Evolutionary conservation across 2,329 filamentous ascomycete species (phyloP), one percentile per base, ranked within the genome.

Genomic region (Fusarium xylarioides): DNA sequence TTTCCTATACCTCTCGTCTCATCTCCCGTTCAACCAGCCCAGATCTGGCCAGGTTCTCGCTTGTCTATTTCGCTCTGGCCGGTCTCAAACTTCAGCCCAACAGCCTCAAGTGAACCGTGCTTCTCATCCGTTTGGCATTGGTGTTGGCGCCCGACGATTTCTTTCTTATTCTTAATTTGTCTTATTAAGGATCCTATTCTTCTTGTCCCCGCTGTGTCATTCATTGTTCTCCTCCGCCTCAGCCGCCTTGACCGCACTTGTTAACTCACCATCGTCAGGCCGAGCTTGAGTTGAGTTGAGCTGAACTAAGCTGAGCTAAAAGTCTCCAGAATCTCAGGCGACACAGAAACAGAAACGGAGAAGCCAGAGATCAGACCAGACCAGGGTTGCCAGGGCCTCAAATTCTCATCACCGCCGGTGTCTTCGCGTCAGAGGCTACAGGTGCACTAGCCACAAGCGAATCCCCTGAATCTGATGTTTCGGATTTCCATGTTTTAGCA

Each of bases 51-150:
- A 43, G 44, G 16, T 53, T 32, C 47, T 65, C 35, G 43, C 50
- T 60, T 49, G 49, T 70, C 71, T 57, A 54, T 66, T 71, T 68
- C 66, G 64, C 66, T 63, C 43, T 77, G 63, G 58, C 75, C 75
- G 75, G 73, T 77, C 75, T 77, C 75, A 77, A 65, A 76, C 74
- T 72, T 77, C 68, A 77, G 74, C 74, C 74, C 70, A 76, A 57
- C 61, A 62, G 58, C 61, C 46, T 58, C 23, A 52, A 70, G 57
- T 60, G 63, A 76, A 61, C 71, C 71, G 71, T 74, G 71, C 71
- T 74, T 49, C 44, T 66, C 44, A 47, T 44, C 55, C 32, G 37
- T 55, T 54, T 38, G 62, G 54, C 54, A 53, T 64, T 57, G 54
- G 40, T 55, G 37, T 68, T 54, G 55, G 34, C 26, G 35, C 59